Conservation (phyloP, 768 basidiomycete genomes). For the Tephrocybe sp. region DNA sequence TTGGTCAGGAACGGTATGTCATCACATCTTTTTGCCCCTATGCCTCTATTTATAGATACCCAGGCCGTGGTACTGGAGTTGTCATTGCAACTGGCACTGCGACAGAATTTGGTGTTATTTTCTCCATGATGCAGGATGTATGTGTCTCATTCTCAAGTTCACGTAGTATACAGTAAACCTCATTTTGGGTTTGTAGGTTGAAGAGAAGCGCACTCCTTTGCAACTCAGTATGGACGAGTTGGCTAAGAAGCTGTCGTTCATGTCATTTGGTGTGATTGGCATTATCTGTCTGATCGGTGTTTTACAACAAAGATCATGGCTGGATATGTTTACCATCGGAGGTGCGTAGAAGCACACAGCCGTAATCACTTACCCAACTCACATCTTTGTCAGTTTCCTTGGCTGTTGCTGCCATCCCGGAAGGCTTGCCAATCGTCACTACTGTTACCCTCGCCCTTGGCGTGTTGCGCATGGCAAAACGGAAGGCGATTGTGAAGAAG, state of each 20-base stretch:
- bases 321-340: constrained; percentile 99
- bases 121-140: constrained; percentile 98
- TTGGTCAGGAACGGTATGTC: constrained; percentile 79
- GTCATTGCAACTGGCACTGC: constrained; percentile 84
- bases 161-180: too few relatives aligned
- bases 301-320: constrained; percentile 80
- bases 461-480: constrained; percentile 89
- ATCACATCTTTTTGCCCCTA: constrained; percentile 13
- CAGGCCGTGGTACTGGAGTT: constrained; percentile 80
- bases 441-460: constrained; percentile 96
- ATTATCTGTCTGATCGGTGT: constrained; percentile 90
- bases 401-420: constrained; percentile 97
- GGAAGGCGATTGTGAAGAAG: constrained; percentile 97
- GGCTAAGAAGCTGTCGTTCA: constrained; percentile 83
- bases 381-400: constrained; percentile 67
- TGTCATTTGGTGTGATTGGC: constrained; percentile 94
- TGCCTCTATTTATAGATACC: neutral
- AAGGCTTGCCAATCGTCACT: constrained; percentile 94
- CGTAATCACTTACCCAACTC: neutral
- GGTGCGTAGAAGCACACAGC: constrained; percentile 48
- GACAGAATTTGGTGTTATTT: constrained; percentile 95
- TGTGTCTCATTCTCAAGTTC: constrained; percentile 8
- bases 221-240: constrained; percentile 96
- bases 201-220: constrained; percentile 89
- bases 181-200: constrained; percentile 41